Evolutionary conservation across 352 stramenopile genomes (phyloP), one percentile per base, ranked within the genome.

Genomic region (Phytophthora pinifolia): DNA sequence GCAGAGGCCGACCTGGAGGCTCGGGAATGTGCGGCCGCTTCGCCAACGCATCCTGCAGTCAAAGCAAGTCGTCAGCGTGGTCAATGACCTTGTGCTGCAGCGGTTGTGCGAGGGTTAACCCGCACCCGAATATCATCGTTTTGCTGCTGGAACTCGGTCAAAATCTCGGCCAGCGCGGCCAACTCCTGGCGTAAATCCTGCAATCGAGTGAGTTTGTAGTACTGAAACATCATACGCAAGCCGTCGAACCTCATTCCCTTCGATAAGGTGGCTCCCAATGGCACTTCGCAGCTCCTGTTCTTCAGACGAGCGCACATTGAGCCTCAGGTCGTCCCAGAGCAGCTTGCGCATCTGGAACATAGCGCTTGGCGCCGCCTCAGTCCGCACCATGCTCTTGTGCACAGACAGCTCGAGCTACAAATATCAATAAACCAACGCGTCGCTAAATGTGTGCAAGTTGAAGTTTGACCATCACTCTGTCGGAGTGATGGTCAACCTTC

Each of bases 61-160:
- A 46, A 44, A 33, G 6, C 0, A 20, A 22, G 1, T 38, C 1
- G 25, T 56, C 22, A 56, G 17, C 20, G 10, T 9, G 27, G 10
- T 30, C 22, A 33, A 44, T 27, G 6, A 27, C 22, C 22, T 27
- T 27, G 22, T 54, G 10, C 22, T 13, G 17, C 44, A 10, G 9
- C 29, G 37, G 38, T 14, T 10, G 20, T 6, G 32, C 18, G 22
- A 49, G 8, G 22, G 35, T 9, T 18, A 29, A 25, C 30, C 45
- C 70, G 30, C 52, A 91, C 83, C n/a, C 83, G 70, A 51, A 93
- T 86, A 22, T 55, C 53, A 50, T 93, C 83, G 33, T 86, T 93
- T 49, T 88, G 75, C 43, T 86, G 77, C 57, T 93, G 83, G 18
- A 87, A 93, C 51, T 93, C 83, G 10, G 73, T 66, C 25, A 93